phyloP scores from a whole-genome alignment of 1,284 basidiomycete genomes.

The Cerrena zonata region DNA sequence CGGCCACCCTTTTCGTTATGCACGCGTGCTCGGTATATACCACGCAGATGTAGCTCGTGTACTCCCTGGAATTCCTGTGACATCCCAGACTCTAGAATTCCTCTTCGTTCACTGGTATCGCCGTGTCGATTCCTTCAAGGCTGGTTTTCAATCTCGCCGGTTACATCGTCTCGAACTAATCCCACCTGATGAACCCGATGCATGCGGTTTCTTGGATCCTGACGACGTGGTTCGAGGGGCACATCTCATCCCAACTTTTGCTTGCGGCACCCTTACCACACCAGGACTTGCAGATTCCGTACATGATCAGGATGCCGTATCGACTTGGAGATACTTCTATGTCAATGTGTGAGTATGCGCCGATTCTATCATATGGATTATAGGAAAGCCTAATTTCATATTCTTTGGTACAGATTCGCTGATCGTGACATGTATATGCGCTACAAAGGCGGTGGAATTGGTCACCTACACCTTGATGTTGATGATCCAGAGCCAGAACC shows the following conservation, averaged over 20 bases:
- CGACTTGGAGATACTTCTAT: slow-evolving; percentile 7
- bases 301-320: background rate
- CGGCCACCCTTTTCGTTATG: slow-evolving; percentile 3
- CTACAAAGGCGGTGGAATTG: slow-evolving; percentile 1
- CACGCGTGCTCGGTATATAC: slow-evolving; percentile 1
- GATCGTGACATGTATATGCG: slow-evolving; percentile 7
- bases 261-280: too few species aligned
- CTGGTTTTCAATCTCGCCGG: slow-evolving; percentile 13
- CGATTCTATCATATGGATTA: background rate
- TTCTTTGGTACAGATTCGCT: background rate
- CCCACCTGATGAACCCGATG: slow-evolving; percentile 10
- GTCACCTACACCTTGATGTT: background rate
- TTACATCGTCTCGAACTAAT: slow-evolving; percentile 23
- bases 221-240: slow-evolving; percentile 22
- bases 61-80: background rate
- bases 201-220: slow-evolving; percentile 23
- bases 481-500: background rate
- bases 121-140: slow-evolving; percentile 4
- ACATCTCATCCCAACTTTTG: slow-evolving; percentile 31
- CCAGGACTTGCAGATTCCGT: background rate
- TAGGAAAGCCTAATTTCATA: background rate
- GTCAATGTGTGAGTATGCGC: slow-evolving; percentile 7
- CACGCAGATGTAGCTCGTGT: slow-evolving; percentile 2
- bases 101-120: slow-evolving; percentile 27
- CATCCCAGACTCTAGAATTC: slow-evolving; percentile 19